These are phyloP conservation scores for Entonaema liquescens DNA, from an alignment of 495 filamentous ascomycete genomes.

Conservation along the genomic window DNA sequence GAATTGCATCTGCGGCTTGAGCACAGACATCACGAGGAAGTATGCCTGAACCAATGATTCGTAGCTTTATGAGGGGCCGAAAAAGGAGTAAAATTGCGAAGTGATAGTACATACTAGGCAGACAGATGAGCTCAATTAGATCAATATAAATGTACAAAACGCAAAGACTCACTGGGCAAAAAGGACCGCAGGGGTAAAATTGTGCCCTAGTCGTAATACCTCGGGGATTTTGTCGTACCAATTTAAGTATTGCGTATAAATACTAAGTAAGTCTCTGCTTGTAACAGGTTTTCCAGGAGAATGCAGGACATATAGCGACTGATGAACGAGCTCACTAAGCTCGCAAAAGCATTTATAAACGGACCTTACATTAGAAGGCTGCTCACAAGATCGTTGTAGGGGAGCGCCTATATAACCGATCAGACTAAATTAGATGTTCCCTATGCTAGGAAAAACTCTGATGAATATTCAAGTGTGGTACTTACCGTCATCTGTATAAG, in stretches of 20 bases:
- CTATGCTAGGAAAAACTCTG: neutral
- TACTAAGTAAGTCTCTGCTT: slow-evolving; percentile 61
- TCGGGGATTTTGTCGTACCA: slow-evolving; percentile 71
- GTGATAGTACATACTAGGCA: slow-evolving; percentile 72
- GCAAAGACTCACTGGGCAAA: slow-evolving; percentile 67
- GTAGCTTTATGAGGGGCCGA: slow-evolving; percentile 69
- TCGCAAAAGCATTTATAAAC: slow-evolving; percentile 70
- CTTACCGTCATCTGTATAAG: slow-evolving; percentile 66
- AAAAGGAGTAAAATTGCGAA: slow-evolving; percentile 70
- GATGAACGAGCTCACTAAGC: slow-evolving; percentile 72
- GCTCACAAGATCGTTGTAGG: slow-evolving; percentile 57
- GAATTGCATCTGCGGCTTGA: slow-evolving; percentile 68
- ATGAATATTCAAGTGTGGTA: neutral
- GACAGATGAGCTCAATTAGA: slow-evolving; percentile 18
- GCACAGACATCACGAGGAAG: slow-evolving; percentile 69
- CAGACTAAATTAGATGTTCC: slow-evolving; percentile 9
- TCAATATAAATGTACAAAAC: neutral
- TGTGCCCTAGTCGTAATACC: slow-evolving; percentile 63
- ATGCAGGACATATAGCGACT: slow-evolving; percentile 69
- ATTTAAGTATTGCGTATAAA: slow-evolving; percentile 66
- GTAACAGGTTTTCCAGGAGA: slow-evolving; percentile 67
- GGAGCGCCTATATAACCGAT: slow-evolving; percentile 50
- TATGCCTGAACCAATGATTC: slow-evolving; percentile 64
- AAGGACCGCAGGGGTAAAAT: slow-evolving; percentile 67
- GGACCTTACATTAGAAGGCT: slow-evolving; percentile 64